Conservation (phyloP, 225 moss, liverwort and hornwort genomes). For the Marchantia paleacea region DNA sequence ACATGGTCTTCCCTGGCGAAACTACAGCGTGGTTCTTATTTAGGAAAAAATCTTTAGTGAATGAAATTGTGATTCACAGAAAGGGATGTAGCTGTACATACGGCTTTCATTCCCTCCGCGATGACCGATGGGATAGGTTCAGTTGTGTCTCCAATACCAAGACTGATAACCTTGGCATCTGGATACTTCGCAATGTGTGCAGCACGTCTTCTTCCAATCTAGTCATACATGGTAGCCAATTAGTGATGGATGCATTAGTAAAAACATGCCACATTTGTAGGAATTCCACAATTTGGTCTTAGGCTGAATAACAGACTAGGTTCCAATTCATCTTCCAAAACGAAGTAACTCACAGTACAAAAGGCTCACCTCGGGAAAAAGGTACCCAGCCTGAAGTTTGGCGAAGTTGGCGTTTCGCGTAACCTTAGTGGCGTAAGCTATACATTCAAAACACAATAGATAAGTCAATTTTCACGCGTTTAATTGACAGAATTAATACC, state of each 20-base stretch:
- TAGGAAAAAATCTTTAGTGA: not conserved
- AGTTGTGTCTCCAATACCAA: conserved; percentile 96
- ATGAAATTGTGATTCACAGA: not conserved
- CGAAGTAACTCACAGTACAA: not conserved
- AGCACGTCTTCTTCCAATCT: conserved; percentile 82
- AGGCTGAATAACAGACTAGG: not conserved
- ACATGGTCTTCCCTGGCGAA: not conserved
- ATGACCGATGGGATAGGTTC: conserved; percentile 88
- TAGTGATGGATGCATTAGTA: not conserved
- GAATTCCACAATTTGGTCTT: not conserved
- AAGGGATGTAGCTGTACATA: conserved; percentile 12
- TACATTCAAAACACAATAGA: not conserved
- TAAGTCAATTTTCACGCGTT: not conserved
- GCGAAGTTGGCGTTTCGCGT: conserved; percentile 77
- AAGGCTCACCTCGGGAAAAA: conserved; percentile 81
- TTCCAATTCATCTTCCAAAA: no score
- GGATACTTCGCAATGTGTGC: conserved; percentile 76
- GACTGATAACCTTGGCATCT: conserved; percentile 87
- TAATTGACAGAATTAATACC: not conserved
- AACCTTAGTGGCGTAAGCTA: conserved; percentile 72
- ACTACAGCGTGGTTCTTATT: not conserved
- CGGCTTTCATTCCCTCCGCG: conserved; percentile 76
- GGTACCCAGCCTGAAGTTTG: conserved; percentile 96
- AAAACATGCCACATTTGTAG: not conserved
- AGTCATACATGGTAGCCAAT: not conserved